Conservation (phyloP, 2,329 filamentous ascomycete genomes). For the Aureobasidium musti region DNA sequence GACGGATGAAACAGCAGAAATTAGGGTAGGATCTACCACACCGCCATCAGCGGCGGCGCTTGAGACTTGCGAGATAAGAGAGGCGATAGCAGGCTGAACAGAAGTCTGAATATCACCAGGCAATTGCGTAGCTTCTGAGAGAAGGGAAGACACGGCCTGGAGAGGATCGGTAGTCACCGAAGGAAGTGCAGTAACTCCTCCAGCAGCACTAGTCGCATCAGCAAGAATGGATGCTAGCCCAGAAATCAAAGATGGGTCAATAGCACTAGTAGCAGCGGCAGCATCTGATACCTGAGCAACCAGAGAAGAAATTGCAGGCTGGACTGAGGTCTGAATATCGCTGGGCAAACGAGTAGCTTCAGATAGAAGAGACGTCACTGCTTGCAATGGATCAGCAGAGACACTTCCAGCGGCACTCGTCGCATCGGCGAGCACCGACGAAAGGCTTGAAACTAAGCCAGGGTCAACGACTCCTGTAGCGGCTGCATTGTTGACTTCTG, state of each 20-base stretch:
- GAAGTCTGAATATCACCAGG: constrained; percentile 12
- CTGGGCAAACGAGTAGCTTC: background rate
- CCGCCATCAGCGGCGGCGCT: background rate
- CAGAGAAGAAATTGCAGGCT: background rate
- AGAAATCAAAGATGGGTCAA: background rate
- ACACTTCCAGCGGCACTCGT: background rate
- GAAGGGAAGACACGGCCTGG: background rate
- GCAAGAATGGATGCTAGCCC: background rate
- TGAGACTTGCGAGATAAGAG: background rate
- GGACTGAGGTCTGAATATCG: background rate
- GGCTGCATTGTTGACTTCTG: background rate
- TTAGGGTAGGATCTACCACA: background rate
- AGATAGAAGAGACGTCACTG: constrained; percentile 1
- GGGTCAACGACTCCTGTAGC: background rate
- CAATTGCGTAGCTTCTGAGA: background rate
- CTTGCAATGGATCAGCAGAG: background rate
- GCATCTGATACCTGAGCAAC: background rate
- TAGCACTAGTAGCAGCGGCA: background rate
- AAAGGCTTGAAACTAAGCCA: background rate
- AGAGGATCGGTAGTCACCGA: background rate
- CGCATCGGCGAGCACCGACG: background rate
- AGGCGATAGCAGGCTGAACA: background rate
- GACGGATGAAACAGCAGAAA: background rate
- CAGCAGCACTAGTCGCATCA: background rate
- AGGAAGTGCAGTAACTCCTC: background rate